Evolutionary conservation across 1,284 basidiomycete genomes (phyloP).

Genomic region (Moesziomyces sp.): DNA sequence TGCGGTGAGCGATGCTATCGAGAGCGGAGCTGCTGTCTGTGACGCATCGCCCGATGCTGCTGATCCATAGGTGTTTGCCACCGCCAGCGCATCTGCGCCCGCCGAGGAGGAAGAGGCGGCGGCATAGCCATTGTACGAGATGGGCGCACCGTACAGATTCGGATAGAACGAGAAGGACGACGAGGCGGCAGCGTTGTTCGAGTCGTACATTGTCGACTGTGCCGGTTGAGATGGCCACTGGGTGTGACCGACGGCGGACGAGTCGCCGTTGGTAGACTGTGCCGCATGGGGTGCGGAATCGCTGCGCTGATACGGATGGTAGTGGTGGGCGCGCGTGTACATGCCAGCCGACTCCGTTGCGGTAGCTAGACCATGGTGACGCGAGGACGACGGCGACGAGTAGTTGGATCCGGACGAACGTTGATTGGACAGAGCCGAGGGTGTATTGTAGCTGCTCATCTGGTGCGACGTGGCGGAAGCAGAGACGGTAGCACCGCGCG

Average conservation of each 20-base stretch:
- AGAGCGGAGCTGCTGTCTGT: conserved; percentile 14
- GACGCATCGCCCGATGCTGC: background rate
- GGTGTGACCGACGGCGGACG: conserved; percentile 5
- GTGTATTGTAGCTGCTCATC: background rate
- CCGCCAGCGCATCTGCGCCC: background rate
- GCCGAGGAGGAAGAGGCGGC: conserved; percentile 5
- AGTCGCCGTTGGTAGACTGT: conserved; percentile 1
- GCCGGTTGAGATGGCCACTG: conserved; percentile 15
- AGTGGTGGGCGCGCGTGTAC: conserved; percentile 20
- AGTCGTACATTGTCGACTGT: conserved; percentile 16
- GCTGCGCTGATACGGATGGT: conserved; percentile 28
- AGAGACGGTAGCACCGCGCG: background rate
- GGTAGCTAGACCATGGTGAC: background rate
- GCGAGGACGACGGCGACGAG: background rate
- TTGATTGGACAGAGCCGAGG: background rate
- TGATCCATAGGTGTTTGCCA: background rate
- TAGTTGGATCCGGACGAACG: background rate
- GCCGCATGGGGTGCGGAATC: conserved; percentile 6
- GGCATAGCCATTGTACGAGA: conserved; percentile 21
- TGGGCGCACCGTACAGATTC: conserved; percentile 26
- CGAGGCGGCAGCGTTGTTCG: conserved; percentile 1
- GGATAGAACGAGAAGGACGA: conserved; percentile 18
- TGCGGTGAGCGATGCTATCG: conserved; percentile 35
- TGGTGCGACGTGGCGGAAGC: background rate
- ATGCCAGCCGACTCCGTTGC: conserved; percentile 4